These are phyloP conservation scores for Neurospora sp. DNA, from an alignment of 2,329 filamentous ascomycete genomes.

Conservation along the genomic window DNA sequence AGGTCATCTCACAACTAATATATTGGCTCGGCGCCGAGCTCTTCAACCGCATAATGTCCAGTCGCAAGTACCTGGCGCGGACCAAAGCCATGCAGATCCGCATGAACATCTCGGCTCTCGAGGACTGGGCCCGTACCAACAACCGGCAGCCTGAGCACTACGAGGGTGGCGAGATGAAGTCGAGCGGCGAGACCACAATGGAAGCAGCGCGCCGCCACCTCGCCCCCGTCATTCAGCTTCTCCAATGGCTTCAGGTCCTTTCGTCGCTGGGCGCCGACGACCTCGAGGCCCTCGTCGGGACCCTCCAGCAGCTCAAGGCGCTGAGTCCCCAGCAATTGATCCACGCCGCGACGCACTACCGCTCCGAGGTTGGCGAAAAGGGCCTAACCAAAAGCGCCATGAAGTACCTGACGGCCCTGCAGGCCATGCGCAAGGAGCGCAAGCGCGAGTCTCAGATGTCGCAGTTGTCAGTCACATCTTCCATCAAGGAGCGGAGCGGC, in stretches of 20 bases:
- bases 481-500: slow-evolving; percentile 33
- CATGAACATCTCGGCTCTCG: slow-evolving; percentile 92
- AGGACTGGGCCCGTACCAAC: slow-evolving; percentile 92
- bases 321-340: slow-evolving; percentile 82
- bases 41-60: slow-evolving; percentile 97
- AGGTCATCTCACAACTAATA: slow-evolving; percentile 83
- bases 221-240: slow-evolving; percentile 79
- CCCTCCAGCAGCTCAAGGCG: slow-evolving; percentile 77
- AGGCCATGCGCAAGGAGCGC: slow-evolving; percentile 51
- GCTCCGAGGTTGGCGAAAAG: slow-evolving; percentile 92
- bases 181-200: slow-evolving; percentile 76
- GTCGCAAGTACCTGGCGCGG: slow-evolving; percentile 83
- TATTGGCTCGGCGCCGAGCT: slow-evolving; percentile 96
- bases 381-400: slow-evolving; percentile 77
- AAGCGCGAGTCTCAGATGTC: slow-evolving; percentile 25
- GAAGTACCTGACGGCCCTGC: slow-evolving; percentile 73
- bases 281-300: slow-evolving; percentile 77
- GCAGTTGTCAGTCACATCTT: not conserved
- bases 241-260: slow-evolving; percentile 98
- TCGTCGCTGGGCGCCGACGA: slow-evolving; percentile 82
- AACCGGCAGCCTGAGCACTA: slow-evolving; percentile 93
- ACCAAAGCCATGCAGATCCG: slow-evolving; percentile 99
- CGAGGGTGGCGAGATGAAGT: slow-evolving; percentile 79
- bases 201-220: slow-evolving; percentile 79
- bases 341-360: slow-evolving; percentile 85